These are phyloP conservation scores for Aspergillus intermedius DNA, from an alignment of 2,329 filamentous ascomycete genomes.

Conservation along the genomic window DNA sequence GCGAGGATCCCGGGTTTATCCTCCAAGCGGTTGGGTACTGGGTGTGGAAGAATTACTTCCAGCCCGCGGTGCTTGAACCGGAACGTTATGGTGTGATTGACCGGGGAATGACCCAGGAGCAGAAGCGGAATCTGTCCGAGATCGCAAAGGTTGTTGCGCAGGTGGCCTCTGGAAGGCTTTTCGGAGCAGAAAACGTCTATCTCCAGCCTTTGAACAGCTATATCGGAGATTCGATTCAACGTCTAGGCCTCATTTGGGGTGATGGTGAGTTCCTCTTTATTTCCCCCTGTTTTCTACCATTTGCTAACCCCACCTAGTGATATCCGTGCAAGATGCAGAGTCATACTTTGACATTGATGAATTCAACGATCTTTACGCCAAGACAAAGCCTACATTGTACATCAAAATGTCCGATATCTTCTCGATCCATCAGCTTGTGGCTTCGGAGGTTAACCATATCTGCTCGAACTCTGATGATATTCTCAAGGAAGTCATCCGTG, in stretches of 20 bases:
- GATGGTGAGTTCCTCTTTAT: constrained; percentile 44
- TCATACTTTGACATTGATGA: constrained; percentile 96
- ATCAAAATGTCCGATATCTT: constrained; percentile 99
- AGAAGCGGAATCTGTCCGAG: constrained; percentile 86
- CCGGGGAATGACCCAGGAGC: constrained; percentile 76
- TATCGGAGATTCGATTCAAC: constrained; percentile 74
- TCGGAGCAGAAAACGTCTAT: constrained; percentile 92
- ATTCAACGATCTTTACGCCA: constrained; percentile 95
- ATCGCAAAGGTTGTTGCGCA: constrained; percentile 89
- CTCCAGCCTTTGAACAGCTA: constrained; percentile 92
- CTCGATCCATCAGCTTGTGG: constrained; percentile 83
- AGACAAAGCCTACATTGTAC: constrained; percentile 95
- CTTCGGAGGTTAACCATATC: constrained; percentile 68
- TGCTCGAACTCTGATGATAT: constrained; percentile 79
- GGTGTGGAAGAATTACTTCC: constrained; percentile 91
- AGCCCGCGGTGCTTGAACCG: constrained; percentile 79
- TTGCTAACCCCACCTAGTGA: constrained; percentile 49
- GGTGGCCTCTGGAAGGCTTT: constrained; percentile 78
- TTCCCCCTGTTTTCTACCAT: background rate
- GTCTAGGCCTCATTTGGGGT: constrained; percentile 67
- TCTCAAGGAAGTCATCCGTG: constrained; percentile 83
- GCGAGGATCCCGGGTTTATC: constrained; percentile 68
- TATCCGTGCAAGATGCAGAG: constrained; percentile 80
- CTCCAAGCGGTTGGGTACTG: constrained; percentile 82
- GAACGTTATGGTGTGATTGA: constrained; percentile 92